phyloP scores from a whole-genome alignment of 139 green algal genomes.

The Chlamydomonas sp. region DNA sequence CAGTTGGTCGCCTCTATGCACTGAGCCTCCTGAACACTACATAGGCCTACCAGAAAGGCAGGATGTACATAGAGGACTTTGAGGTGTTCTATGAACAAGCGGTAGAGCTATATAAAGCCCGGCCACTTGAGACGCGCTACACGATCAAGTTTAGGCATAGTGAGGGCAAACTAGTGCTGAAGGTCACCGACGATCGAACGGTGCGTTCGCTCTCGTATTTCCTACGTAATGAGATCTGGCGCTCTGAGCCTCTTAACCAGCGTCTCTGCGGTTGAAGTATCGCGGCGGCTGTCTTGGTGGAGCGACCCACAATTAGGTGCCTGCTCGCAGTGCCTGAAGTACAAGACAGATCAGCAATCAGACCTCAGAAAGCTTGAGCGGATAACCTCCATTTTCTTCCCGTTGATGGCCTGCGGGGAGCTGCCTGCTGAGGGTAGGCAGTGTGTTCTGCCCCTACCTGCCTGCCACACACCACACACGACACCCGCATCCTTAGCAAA shows the following conservation, averaged over 20 bases:
- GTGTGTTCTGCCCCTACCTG: background rate
- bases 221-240: background rate
- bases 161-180: constrained; percentile 86
- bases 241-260: constrained; percentile 2
- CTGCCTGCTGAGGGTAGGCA: constrained; percentile 30
- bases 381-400: constrained; percentile 89
- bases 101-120: constrained; percentile 68
- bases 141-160: constrained; percentile 88
- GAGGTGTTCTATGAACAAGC: constrained; percentile 81
- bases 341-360: constrained; percentile 87
- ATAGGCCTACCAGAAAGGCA: background rate
- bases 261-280: background rate
- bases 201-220: constrained; percentile 53
- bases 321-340: constrained; percentile 83
- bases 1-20: no score
- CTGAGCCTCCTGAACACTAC: background rate
- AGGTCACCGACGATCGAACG: constrained; percentile 88
- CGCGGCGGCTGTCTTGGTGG: background rate
- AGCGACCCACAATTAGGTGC: background rate
- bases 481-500: background rate
- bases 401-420: constrained; percentile 74
- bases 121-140: constrained; percentile 85
- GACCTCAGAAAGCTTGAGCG: constrained; percentile 92
- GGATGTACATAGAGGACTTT: constrained; percentile 82
- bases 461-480: background rate